Evolutionary conservation across 495 filamentous ascomycete genomes (phyloP), one percentile per base, ranked within the genome.

Genomic region (Cudoniella acicularis): DNA sequence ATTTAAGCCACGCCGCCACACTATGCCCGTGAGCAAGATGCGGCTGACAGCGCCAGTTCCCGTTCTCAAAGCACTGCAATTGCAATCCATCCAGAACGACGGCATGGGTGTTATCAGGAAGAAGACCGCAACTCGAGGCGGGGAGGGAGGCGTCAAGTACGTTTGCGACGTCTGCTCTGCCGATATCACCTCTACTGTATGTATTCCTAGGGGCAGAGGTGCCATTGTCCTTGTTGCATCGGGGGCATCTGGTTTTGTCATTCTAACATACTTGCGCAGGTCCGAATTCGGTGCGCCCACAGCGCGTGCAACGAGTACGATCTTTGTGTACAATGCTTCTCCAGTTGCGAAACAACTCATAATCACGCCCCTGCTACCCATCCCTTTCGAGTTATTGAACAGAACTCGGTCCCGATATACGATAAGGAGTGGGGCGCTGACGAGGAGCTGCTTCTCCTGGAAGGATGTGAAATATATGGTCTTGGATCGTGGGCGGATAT

Each of bases 401-500:
- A 98, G 67, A 95, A 99, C 69, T 96, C 91, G 0, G 92, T 98
- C 42, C 94, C 94, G 0, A 98, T 99, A 41, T 99, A 96, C 63
- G 85, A 91, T 59, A 82, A 82, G 56, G 93, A 96, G 59, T 99
- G 94, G 94, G 94, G 94, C 43, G 94, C 94, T 4, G 94, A 99
- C 69, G 94, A 99, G 69, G 94, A 99, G 72, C 74, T 97, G 16
- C 73, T 96, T 9, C 76, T 99, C 42, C 75, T 99, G 21, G 95
- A 99, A 72, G 94, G 94, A 16, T 90, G 91, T n/a, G 95, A 99
- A 70, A 96, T 89, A 57, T 99, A 99, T 69, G 94, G 94, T 0
- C 76, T 99, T 48, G 94, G 94, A 6, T 96, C 92, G 3, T 99
- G 94, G 94, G 91, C 91, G 20, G 94, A 99, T 67, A 92, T 99